Conservation (phyloP, 768 basidiomycete genomes). For the Clathrus columnatus region DNA sequence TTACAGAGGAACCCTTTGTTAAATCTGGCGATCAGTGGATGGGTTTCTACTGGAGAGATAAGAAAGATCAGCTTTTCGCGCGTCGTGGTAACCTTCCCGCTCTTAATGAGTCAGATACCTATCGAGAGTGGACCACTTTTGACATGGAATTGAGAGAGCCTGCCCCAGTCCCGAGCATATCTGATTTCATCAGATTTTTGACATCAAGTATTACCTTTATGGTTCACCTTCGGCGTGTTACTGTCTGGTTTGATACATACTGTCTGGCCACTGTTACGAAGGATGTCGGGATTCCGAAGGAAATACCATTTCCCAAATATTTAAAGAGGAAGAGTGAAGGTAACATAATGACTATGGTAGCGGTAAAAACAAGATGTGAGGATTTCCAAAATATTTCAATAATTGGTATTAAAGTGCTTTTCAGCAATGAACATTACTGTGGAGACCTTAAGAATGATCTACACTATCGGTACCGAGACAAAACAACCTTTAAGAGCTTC, state of each 20-base stretch:
- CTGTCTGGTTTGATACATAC: constrained; percentile 75
- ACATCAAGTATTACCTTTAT: constrained; percentile 92
- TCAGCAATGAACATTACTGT: constrained; percentile 71
- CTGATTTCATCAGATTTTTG: constrained; percentile 86
- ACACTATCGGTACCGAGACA: constrained; percentile 56
- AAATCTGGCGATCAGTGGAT: constrained; percentile 86
- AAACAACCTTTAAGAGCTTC: constrained; percentile 25
- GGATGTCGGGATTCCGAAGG: constrained; percentile 41
- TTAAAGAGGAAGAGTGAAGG: constrained; percentile 47
- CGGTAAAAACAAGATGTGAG: constrained; percentile 58
- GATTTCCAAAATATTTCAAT: constrained; percentile 5
- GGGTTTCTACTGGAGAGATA: constrained; percentile 95
- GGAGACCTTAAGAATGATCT: constrained; percentile 74
- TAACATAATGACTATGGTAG: constrained; percentile 60
- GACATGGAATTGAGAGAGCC: constrained; percentile 82
- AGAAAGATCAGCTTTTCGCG: constrained; percentile 80
- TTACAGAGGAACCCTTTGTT: constrained; percentile 77
- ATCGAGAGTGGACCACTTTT: constrained; percentile 69
- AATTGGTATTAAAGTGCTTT: constrained; percentile 5
- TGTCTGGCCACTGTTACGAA: constrained; percentile 62
- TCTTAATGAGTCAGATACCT: constrained; percentile 18
- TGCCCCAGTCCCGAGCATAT: constrained; percentile 66
- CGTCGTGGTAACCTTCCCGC: constrained; percentile 60
- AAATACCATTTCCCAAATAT: constrained; percentile 44
- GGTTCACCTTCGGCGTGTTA: constrained; percentile 63